These are phyloP conservation scores for Erodium maritimum DNA, from an alignment of 345 rosid species.

Conservation along the genomic window DNA sequence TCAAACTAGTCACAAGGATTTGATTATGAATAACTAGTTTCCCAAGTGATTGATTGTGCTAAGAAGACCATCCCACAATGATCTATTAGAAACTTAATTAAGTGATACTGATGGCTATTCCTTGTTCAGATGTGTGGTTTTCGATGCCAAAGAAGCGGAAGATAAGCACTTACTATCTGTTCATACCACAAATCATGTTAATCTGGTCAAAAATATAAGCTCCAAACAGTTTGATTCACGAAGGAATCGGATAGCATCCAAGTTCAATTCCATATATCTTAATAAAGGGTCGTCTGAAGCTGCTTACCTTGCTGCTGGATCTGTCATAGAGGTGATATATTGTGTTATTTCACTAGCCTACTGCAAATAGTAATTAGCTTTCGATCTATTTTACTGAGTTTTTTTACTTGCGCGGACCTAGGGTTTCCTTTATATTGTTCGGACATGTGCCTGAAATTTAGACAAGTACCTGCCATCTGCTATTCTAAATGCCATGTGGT, in stretches of 20 bases:
- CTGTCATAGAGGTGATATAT: constrained; percentile 56
- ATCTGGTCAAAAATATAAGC: constrained; percentile 53
- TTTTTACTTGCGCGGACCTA: no score
- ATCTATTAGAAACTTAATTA: no score
- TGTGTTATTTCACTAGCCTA: no score
- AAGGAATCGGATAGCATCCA: constrained; percentile 44
- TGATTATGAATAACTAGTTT: no score
- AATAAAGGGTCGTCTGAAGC: constrained; percentile 80
- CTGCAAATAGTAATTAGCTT: neutral
- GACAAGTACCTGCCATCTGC: no score
- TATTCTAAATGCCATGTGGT: no score
- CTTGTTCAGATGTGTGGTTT: constrained; percentile 57
- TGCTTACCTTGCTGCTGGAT: constrained; percentile 82
- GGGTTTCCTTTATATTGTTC: no score
- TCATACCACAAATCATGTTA: constrained; percentile 56
- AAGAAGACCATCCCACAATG: no score
- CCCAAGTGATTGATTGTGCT: no score
- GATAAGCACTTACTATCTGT: constrained; percentile 45
- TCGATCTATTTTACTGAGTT: no score
- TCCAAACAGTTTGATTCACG: constrained; percentile 38
- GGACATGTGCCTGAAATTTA: no score
- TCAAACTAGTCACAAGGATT: no score
- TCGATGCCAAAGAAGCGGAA: constrained; percentile 51
- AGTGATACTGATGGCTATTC: neutral
- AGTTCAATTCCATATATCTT: constrained; percentile 61